Percentiles rank a stretch among this genome's conserved stretches.
phyloP scores from a whole-genome alignment of 106 monocot species.

The Allium fistulosum region DNA sequence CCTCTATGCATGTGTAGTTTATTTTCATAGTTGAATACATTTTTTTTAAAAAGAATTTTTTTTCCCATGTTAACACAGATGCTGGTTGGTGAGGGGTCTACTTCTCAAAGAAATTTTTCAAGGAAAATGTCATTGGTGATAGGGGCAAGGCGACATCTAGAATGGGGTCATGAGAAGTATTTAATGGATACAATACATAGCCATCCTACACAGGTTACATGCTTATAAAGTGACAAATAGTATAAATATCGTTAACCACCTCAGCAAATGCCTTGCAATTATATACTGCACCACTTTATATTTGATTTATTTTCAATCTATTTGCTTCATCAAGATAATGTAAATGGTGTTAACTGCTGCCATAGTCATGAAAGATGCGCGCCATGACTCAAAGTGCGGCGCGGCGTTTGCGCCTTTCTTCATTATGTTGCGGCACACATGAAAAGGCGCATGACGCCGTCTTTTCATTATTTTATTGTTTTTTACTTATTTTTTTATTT shows the following conservation, averaged over 20 bases:
- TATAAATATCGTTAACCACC: neutral
- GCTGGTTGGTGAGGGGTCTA: constrained; percentile 58
- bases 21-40: neutral
- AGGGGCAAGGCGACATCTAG: constrained; percentile 90
- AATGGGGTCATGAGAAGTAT: constrained; percentile 96
- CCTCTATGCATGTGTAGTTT: neutral
- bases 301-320: too few species aligned
- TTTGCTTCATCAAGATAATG: too few species aligned
- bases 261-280: neutral
- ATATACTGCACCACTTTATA: neutral
- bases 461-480: too few species aligned
- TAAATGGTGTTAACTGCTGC: too few species aligned
- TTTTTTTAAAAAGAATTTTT: too few species aligned
- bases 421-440: too few species aligned
- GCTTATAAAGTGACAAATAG: neutral
- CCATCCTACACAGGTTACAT: constrained; percentile 57
- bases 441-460: too few species aligned
- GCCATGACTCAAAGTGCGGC: too few species aligned
- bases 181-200: constrained; percentile 81
- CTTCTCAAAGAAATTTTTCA: constrained; percentile 40
- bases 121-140: constrained; percentile 87
- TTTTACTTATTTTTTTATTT: too few species aligned
- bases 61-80: constrained; percentile 24
- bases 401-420: too few species aligned
- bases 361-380: too few species aligned